Base-by-base conservation (phyloP, 345 rosid genomes). In the Gossypioides kirkii region DNA sequence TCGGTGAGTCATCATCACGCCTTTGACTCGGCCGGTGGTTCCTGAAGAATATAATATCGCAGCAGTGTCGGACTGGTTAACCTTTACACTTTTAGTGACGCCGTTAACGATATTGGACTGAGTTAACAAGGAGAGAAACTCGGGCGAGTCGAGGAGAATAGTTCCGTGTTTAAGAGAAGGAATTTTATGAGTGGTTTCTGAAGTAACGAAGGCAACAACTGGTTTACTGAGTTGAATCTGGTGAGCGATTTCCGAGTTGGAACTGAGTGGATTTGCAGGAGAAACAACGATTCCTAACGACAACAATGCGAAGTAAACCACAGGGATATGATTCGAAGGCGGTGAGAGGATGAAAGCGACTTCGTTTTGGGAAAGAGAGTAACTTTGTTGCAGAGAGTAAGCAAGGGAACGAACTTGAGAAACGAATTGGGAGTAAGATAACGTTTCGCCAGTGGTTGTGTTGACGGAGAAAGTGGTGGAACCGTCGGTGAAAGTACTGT, bases 21-120 rank as follows among this genome's bases (percentile, higher is more conserved):
- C 97, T 72, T 94, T 91, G 72, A 86, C 87, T 16, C 74, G 71
- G 5, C 97, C 98, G 0, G 92, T 94, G 2, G 97, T 91, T 56
- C 97, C 98, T 0, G 98, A 94, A 0, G 97, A 94, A 78, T 77
- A 90, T 0, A 94, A 84, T 42, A 91, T 84, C 17, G 90, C 89
- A 0, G 95, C 97, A 56, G 84, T n/a, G 55, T 89, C 93, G 23
- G 88, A 78, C 80, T 90, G 98, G n/a, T 77, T 69, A 54, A 85
- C 85, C 42, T 53, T 74, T 61, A 65, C 76, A 8, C 43, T 77
- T 53, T 73, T 18, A 61, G 75, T n/a, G 70, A 20, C 3, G 22
- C 11, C 22, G 72, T 12, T 23, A 43, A 55, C 16, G 69, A 56
- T 4, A 28, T 73, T 54, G 13, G 72, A 0, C n/a, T 72, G 82